Conservation (phyloP, 2,329 filamentous ascomycete genomes). For the Dothiorella sarmentorum region DNA sequence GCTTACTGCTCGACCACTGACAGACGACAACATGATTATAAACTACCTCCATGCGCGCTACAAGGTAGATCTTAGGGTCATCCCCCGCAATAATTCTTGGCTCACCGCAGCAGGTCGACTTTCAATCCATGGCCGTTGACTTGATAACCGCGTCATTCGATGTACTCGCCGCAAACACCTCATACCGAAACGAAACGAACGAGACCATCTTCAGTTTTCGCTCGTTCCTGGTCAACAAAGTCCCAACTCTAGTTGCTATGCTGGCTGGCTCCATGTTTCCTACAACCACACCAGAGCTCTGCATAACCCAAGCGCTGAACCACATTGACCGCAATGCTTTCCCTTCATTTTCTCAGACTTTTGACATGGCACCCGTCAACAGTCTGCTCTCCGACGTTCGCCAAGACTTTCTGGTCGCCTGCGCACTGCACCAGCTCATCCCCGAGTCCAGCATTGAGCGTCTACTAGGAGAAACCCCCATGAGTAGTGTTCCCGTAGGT, state of each 20-base stretch:
- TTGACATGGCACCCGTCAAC: slow-evolving; percentile 53
- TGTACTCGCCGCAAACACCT: slow-evolving; percentile 76
- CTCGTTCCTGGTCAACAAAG: slow-evolving; percentile 78
- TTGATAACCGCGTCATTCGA: slow-evolving; percentile 88
- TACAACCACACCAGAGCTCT: slow-evolving; percentile 59
- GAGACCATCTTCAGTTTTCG: slow-evolving; percentile 69
- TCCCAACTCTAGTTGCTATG: slow-evolving; percentile 60
- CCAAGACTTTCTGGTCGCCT: slow-evolving; percentile 85
- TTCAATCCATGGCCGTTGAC: slow-evolving; percentile 73
- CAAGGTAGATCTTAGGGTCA: slow-evolving; percentile 52
- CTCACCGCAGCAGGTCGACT: slow-evolving; percentile 60
- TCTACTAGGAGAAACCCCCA: slow-evolving; percentile 78
- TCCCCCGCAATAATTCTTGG: background rate
- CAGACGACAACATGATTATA: slow-evolving; percentile 76
- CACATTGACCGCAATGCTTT: slow-evolving; percentile 62
- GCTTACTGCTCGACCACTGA: slow-evolving; percentile 76
- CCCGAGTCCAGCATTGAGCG: slow-evolving; percentile 72
- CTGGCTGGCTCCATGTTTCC: slow-evolving; percentile 58
- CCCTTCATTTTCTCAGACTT: slow-evolving; percentile 62
- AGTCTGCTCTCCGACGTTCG: slow-evolving; percentile 64
- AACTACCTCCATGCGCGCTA: slow-evolving; percentile 83
- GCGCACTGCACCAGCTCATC: slow-evolving; percentile 82
- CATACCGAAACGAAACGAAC: slow-evolving; percentile 42
- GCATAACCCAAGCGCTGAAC: slow-evolving; percentile 63
- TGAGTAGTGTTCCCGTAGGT: slow-evolving; percentile 71